These are phyloP conservation scores for Pseudofabraea citricarpa DNA, from an alignment of 2,329 filamentous ascomycete species.

Conservation along the genomic window DNA sequence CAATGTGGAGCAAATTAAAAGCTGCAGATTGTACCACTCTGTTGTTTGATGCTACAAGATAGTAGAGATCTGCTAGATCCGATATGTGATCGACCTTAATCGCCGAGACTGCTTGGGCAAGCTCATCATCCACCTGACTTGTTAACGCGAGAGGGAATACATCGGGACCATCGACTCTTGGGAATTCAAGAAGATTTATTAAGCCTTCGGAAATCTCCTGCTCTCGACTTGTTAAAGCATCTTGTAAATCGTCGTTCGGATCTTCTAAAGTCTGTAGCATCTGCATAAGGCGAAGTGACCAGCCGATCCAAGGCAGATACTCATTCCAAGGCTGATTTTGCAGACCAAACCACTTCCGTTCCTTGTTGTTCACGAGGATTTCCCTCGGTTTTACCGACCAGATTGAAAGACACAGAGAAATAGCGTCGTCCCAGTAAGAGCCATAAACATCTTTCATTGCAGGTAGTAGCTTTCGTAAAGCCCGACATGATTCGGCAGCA, in stretches of 20 bases:
- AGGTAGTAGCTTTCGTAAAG: slow-evolving; percentile 60
- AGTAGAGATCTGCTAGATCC: slow-evolving; percentile 66
- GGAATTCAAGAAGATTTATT: slow-evolving; percentile 56
- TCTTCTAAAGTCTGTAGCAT: slow-evolving; percentile 61
- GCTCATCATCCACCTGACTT: slow-evolving; percentile 68
- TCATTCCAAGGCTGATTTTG: slow-evolving; percentile 26
- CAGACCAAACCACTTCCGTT: background rate
- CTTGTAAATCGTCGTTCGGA: slow-evolving; percentile 79
- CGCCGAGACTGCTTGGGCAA: slow-evolving; percentile 65
- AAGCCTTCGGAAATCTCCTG: slow-evolving; percentile 51
- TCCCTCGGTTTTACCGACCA: slow-evolving; percentile 42
- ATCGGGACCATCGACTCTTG: slow-evolving; percentile 34
- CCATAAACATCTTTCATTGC: slow-evolving; percentile 80
- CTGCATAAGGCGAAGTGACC: slow-evolving; percentile 67
- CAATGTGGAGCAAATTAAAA: slow-evolving; percentile 73
- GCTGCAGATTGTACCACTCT: slow-evolving; percentile 72
- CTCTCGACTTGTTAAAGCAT: slow-evolving; percentile 62
- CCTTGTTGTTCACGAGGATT: background rate
- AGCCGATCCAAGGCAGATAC: slow-evolving; percentile 59
- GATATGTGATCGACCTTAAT: slow-evolving; percentile 57
- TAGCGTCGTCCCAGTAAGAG: slow-evolving; percentile 70
- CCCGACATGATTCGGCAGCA: slow-evolving; percentile 49
- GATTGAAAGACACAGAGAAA: slow-evolving; percentile 53
- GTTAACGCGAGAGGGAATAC: slow-evolving; percentile 63
- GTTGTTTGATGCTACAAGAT: slow-evolving; percentile 71